These are phyloP conservation scores for Diutina sp. DNA, from an alignment of 1,139 yeast genomes.

Conservation along the genomic window DNA sequence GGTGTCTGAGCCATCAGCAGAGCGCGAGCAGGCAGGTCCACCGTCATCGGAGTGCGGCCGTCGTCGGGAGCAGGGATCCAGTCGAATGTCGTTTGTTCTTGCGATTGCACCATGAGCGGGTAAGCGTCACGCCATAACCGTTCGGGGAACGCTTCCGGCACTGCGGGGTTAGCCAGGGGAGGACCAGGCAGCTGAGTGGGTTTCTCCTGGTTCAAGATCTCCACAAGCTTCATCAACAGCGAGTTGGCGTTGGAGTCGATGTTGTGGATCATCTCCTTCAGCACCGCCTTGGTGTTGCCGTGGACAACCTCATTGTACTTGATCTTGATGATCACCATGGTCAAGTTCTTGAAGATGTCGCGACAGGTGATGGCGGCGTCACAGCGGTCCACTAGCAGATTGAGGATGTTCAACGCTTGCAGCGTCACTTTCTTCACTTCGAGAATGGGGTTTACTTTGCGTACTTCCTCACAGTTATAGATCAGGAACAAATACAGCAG, in stretches of 20 bases:
- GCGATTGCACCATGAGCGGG: neutral
- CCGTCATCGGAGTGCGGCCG: neutral
- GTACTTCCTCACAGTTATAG: slow-evolving; percentile 48
- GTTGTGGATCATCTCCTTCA: neutral
- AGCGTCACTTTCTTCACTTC: slow-evolving; percentile 44
- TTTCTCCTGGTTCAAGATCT: neutral
- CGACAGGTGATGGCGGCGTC: slow-evolving; percentile 68
- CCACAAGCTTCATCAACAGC: slow-evolving; percentile 1
- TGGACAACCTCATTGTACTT: slow-evolving; percentile 1
- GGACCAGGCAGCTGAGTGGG: neutral
- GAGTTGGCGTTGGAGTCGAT: slow-evolving; percentile 1
- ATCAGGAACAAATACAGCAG: slow-evolving; percentile 70
- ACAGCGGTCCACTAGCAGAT: slow-evolving; percentile 53
- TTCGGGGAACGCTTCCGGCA: neutral
- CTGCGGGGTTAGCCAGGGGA: neutral
- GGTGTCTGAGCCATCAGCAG: neutral
- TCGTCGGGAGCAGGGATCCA: neutral
- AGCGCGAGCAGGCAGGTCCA: neutral
- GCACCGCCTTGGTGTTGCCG: neutral
- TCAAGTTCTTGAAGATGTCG: slow-evolving; percentile 45
- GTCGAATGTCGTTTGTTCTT: neutral
- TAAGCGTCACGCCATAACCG: neutral
- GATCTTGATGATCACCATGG: slow-evolving; percentile 2
- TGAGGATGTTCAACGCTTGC: slow-evolving; percentile 48
- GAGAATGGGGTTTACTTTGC: slow-evolving; percentile 31